Percentiles rank a stretch among this genome's conserved stretches.
These are phyloP conservation scores for Neurospora sp. DNA, from an alignment of 495 filamentous ascomycete species.

Conservation along the genomic window DNA sequence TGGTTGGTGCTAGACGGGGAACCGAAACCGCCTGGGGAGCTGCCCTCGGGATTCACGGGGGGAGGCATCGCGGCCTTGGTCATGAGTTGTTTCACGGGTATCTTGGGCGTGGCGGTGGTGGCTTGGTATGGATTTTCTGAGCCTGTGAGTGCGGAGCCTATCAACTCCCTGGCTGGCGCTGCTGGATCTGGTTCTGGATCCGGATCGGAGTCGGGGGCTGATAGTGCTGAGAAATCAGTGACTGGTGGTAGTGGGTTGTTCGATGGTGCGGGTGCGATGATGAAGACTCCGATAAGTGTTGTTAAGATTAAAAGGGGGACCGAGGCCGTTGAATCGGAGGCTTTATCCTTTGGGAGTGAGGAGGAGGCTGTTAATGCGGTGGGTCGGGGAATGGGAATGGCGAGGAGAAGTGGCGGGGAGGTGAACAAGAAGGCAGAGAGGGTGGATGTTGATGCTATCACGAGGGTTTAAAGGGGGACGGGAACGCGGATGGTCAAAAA, in stretches of 20 bases:
- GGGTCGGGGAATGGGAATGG: not conserved
- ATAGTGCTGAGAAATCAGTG: not conserved
- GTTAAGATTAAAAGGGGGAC: not conserved
- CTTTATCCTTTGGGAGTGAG: not conserved
- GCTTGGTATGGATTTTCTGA: conserved; percentile 52
- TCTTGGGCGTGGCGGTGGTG: conserved; percentile 63
- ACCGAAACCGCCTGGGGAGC: conserved; percentile 40
- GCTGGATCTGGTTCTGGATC: not conserved
- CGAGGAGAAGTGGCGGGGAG: not conserved
- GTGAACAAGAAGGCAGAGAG: not conserved
- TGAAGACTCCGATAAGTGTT: not conserved
- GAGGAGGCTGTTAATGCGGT: not conserved
- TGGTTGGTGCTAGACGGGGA: conserved; percentile 55
- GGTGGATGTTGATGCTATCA: not conserved
- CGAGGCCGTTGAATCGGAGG: not conserved
- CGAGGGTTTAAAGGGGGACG: not conserved
- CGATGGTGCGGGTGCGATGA: not conserved
- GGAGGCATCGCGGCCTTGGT: conserved; percentile 62
- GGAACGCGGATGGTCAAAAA: too few relatives aligned
- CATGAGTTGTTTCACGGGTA: conserved; percentile 58
- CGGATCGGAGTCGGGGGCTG: not conserved
- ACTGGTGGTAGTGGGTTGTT: not conserved
- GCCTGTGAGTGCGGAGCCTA: not conserved
- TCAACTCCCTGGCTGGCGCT: not conserved
- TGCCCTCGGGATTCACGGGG: conserved; percentile 64